Base-by-base conservation (phyloP, 108 stramenopile species). In the Pinguiococcus pyrenoidosus region DNA sequence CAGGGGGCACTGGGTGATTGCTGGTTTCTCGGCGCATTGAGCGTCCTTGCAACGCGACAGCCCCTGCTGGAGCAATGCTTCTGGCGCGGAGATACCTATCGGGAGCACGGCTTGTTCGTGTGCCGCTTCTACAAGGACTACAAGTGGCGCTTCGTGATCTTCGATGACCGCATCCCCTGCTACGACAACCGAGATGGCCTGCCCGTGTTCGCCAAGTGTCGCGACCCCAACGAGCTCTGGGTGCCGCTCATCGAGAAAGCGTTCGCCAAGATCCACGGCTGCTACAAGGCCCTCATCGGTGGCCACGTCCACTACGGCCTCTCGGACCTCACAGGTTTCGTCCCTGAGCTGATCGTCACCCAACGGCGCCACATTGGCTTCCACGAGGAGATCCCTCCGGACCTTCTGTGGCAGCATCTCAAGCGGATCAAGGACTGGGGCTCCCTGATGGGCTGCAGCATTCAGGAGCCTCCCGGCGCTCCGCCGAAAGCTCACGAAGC, bases 131-230 rank as follows among this genome's bases (percentile, higher is more conserved):
- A 49, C 66, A 71, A 71, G 53, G 54, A 34, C 17, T 61, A 62
- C 23, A 37, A 43, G 28, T 72, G 71, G 71, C 49, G 63, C 25
- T 72, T 68, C 63, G 48, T 72, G 7, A 62, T 68, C 44, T 46
- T 72, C 27, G 71, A 72, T 32, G 71, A 72, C 36, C n/a, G 46
- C 1, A 47, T 72, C 4, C 71, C 71, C 17, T 72, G 71, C 56
- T 50, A 48, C 18, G 49, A 32, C 8, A n/a, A 26, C n/a, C 54
- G 62, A 3, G 32, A 32, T 3, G 29, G 30, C 8, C 63, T 65
- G 55, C 69, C 43, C 36, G 44, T 57, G 33, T 32, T 22, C 25
- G 29, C 32, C 33, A 26, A 20, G 22, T n/a, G n/a, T n/a, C n/a
- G n/a, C n/a, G 55, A 67, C 29, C 40, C 56, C 28, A 64, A 68